Conservation (phyloP, 2,329 filamentous ascomycete genomes). For the Epichloe bromicola region DNA sequence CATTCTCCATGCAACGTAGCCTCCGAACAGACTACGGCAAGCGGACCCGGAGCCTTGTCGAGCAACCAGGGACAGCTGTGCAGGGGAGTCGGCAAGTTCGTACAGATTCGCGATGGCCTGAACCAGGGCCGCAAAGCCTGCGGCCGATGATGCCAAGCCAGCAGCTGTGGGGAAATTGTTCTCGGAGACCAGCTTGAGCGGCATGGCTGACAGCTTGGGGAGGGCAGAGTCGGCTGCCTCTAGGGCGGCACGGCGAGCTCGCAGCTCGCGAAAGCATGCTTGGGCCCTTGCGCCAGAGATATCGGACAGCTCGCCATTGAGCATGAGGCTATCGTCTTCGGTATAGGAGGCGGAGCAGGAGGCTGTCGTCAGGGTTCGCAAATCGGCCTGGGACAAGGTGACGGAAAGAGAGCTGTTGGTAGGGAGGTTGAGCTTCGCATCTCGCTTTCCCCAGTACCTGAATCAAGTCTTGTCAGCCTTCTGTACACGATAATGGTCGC, state of each 20-base stretch:
- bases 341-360: constrained; percentile 68
- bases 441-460: constrained; percentile 89
- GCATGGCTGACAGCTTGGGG: constrained; percentile 67
- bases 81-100: constrained; percentile 64
- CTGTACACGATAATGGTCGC: not conserved
- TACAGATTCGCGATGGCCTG: constrained; percentile 88
- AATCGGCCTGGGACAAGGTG: constrained; percentile 84
- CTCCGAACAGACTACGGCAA: constrained; percentile 84
- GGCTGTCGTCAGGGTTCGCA: constrained; percentile 91
- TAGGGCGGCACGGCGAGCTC: constrained; percentile 60
- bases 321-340: constrained; percentile 55
- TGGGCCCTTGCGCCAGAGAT: constrained; percentile 83
- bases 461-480: constrained; percentile 1
- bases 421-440: constrained; percentile 84
- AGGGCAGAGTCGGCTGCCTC: constrained; percentile 60
- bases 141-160: constrained; percentile 63
- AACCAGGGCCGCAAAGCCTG: constrained; percentile 58
- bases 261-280: constrained; percentile 81
- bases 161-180: constrained; percentile 99
- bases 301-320: constrained; percentile 75
- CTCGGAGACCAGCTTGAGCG: constrained; percentile 79
- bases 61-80: constrained; percentile 77
- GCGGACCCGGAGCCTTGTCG: constrained; percentile 91
- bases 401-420: constrained; percentile 97
- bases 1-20: constrained; percentile 90